phyloP scores from a whole-genome alignment of 306 rosid species.

The Echinosophora koreensis region DNA sequence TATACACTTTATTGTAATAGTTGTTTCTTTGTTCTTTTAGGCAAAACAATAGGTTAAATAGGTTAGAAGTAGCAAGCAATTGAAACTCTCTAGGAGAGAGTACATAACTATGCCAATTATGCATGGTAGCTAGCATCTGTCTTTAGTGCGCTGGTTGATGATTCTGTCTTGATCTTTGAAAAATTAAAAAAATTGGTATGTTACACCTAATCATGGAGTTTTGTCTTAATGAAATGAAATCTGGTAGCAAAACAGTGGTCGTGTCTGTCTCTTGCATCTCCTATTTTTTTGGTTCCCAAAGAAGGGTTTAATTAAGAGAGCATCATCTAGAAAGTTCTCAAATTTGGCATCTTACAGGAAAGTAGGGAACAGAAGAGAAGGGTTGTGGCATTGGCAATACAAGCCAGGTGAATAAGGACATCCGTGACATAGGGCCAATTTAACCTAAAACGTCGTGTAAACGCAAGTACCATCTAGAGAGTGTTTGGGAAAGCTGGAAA shows the following conservation, averaged over 20 bases:
- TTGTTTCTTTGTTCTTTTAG: not conserved
- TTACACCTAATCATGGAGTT: conserved; percentile 8
- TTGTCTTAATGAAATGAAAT: conserved; percentile 27
- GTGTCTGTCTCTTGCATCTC: not conserved
- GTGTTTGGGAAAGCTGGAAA: no score
- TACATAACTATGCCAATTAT: not conserved
- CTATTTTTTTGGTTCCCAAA: not conserved
- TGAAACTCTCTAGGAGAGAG: conserved; percentile 5
- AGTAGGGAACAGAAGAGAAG: conserved; percentile 31
- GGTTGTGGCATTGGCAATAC: not conserved
- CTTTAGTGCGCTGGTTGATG: conserved; percentile 32
- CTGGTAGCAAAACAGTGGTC: conserved; percentile 35
- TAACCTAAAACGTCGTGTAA: conserved; percentile 46
- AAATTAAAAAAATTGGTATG: not conserved
- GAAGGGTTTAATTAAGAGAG: conserved; percentile 27
- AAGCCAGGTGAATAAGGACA: conserved; percentile 41
- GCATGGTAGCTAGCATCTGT: conserved; percentile 30
- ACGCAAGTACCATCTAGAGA: no score
- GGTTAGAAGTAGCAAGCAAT: not conserved
- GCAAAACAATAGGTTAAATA: not conserved
- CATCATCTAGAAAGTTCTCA: conserved; percentile 52
- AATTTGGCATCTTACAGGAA: conserved; percentile 40
- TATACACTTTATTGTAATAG: conserved; percentile 6
- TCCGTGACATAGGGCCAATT: conserved; percentile 31
- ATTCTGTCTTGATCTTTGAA: conserved; percentile 41